Evolutionary conservation across 2,329 filamentous ascomycete genomes (phyloP), one percentile per base, ranked within the genome.

Genomic region (Penicillium frequentans): DNA sequence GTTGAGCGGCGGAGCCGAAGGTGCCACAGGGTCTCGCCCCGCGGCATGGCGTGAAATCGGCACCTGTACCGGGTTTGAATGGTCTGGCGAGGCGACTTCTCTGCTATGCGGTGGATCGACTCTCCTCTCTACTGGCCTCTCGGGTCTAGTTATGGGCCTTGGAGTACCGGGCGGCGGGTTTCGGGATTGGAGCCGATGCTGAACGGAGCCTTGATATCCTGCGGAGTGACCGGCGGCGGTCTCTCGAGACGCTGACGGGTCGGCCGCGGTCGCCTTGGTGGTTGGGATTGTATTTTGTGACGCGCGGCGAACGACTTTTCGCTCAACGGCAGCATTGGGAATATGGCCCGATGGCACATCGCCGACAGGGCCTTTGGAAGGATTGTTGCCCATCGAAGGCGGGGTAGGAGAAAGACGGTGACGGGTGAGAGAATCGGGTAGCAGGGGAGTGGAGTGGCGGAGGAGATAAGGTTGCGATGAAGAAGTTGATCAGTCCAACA

Each of bases 1-100:
- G 80, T 75, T 83, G 72, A 66, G 74, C 69, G 72, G 73, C 42
- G 77, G 77, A n/a, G 71, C 78, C 29, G 78, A 79, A 33, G 77
- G 73, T 58, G 70, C 66, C 57, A 73, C 65, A 60, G 66, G 61
- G 59, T 74, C 71, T 50, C 65, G 65, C 52, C 66, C 69, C 46
- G 67, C 60, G 35, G 60, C 62, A 49, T 69, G 45, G 49, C 72
- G 71, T 54, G 68, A 65, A 27, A 63, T 60, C 26, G 75, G 73
- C 29, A 77, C 74, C 52, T 74, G 75, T n/a, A 75, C 70, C 23
- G 74, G 74, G 55, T 70, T 73, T 39, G 75, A 73, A 29, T 63
- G 64, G 60, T 77, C 74, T 29, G 64, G 66, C 8, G 72, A 64
- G 21, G 68, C 64, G 3, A 68, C 61, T 29, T 69, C 68, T 57